Percentiles rank a stretch among this genome's conserved stretches.
phyloP scores from a whole-genome alignment of 1,284 basidiomycete species.

The Boletus sp. region DNA sequence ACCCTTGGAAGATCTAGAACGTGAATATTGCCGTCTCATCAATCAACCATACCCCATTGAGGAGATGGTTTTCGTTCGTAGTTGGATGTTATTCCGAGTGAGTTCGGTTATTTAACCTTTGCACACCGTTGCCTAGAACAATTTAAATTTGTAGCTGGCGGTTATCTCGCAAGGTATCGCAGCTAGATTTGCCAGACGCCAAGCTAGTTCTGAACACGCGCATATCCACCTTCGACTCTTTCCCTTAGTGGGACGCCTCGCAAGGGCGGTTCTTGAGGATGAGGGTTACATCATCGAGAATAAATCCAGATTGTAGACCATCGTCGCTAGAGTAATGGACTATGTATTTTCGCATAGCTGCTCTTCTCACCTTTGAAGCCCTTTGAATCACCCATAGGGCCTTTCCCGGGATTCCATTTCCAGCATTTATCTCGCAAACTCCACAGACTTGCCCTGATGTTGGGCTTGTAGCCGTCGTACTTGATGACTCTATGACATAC shows the following conservation, averaged over 20 bases:
- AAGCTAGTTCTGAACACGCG: slow-evolving; percentile 82
- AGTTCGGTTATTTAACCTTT: slow-evolving; percentile 26
- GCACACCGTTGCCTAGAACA: not conserved
- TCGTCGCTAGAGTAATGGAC: not conserved
- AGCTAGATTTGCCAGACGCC: slow-evolving; percentile 78
- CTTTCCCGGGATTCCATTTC: slow-evolving; percentile 13
- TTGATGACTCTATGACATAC: slow-evolving; percentile 16
- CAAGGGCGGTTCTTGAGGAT: slow-evolving; percentile 56
- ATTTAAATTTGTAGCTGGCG: slow-evolving; percentile 58
- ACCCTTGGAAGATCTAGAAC: slow-evolving; percentile 69
- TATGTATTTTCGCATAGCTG: slow-evolving; percentile 7
- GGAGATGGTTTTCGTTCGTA: slow-evolving; percentile 74
- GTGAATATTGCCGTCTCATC: slow-evolving; percentile 65
- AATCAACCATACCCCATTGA: slow-evolving; percentile 65
- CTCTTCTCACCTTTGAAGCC: slow-evolving; percentile 18
- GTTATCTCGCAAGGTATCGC: slow-evolving; percentile 94
- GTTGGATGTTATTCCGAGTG: slow-evolving; percentile 87
- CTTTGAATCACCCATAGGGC: slow-evolving; percentile 14
- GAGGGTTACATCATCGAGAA: slow-evolving; percentile 38
- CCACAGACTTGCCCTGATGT: slow-evolving; percentile 21
- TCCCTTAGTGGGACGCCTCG: slow-evolving; percentile 60
- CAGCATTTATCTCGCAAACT: slow-evolving; percentile 23
- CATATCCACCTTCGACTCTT: slow-evolving; percentile 53
- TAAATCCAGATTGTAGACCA: slow-evolving; percentile 37
- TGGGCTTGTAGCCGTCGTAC: slow-evolving; percentile 22